Percentiles rank a stretch among this genome's conserved stretches.
Evolutionary conservation across 441 rosid species (phyloP).

Genomic region (Populus hybrid): DNA sequence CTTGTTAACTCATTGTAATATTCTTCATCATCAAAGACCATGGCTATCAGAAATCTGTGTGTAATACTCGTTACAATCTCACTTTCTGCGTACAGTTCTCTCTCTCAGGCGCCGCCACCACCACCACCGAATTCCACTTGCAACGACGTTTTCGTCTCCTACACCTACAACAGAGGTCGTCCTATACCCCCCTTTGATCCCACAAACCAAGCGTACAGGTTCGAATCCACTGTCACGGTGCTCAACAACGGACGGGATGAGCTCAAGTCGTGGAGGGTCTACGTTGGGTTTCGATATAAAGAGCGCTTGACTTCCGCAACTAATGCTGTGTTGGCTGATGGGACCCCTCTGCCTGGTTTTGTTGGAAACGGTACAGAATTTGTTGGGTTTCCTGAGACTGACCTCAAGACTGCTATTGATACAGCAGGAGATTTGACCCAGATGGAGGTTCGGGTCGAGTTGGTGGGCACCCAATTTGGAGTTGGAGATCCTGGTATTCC

Average conservation of each 20-base stretch:
- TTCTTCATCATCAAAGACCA: neutral
- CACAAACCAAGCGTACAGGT: slow-evolving; percentile 60
- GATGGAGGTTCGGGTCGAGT: slow-evolving; percentile 59
- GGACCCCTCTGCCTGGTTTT: slow-evolving; percentile 47
- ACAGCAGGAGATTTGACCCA: slow-evolving; percentile 82
- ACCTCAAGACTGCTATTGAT: slow-evolving; percentile 79
- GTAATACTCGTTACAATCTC: slow-evolving; percentile 11
- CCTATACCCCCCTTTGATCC: slow-evolving; percentile 60
- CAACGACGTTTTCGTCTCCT: slow-evolving; percentile 64
- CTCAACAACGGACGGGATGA: slow-evolving; percentile 67
- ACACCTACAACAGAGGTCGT: slow-evolving; percentile 48
- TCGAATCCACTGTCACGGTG: slow-evolving; percentile 67
- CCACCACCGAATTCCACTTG: slow-evolving; percentile 47
- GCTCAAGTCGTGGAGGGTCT: slow-evolving; percentile 74
- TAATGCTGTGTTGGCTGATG: slow-evolving; percentile 64
- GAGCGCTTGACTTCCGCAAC: slow-evolving; percentile 67
- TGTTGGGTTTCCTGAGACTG: slow-evolving; percentile 63
- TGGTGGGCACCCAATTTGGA: slow-evolving; percentile 86
- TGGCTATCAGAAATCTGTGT: slow-evolving; percentile 15
- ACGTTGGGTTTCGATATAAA: slow-evolving; percentile 57
- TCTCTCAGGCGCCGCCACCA: slow-evolving; percentile 39
- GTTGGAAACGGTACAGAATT: slow-evolving; percentile 78
- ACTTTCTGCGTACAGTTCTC: slow-evolving; percentile 9
- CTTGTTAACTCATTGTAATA: neutral
- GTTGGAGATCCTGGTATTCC: slow-evolving; percentile 45